Percentiles rank a stretch among this genome's conserved stretches.
phyloP scores from a whole-genome alignment of 805 yeast species.

The Monosporozyma servazzii region DNA sequence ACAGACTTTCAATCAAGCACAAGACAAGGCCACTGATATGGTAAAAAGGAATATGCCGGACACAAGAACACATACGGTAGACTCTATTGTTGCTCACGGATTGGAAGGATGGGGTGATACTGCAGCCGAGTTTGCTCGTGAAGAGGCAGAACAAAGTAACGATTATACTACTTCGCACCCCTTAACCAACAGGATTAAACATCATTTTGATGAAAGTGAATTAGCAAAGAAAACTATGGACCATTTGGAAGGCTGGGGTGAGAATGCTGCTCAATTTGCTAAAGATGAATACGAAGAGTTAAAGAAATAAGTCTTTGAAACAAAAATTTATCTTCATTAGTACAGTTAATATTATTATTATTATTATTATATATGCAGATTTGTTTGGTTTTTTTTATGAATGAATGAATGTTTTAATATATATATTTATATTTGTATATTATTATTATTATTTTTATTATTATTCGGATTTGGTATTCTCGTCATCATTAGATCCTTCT shows the following conservation, averaged over 20 bases:
- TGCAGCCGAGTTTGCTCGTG: conserved; percentile 33
- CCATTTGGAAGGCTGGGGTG: conserved; percentile 40
- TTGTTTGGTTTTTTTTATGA: not conserved
- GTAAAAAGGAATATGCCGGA: not conserved
- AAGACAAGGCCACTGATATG: not conserved
- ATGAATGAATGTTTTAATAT: not conserved
- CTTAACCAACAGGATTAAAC: not conserved
- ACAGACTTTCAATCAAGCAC: not conserved
- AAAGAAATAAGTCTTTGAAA: conserved; percentile 17
- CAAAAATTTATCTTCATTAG: not conserved
- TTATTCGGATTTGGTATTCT: not conserved
- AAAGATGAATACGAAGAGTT: conserved; percentile 34
- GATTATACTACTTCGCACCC: not conserved
- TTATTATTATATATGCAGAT: not conserved
- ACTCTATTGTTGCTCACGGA: conserved; percentile 30
- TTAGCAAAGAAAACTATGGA: conserved; percentile 30
- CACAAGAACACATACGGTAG: conserved; percentile 8
- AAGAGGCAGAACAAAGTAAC: conserved; percentile 25
- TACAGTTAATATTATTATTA: not conserved
- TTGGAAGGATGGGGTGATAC: conserved; percentile 41
- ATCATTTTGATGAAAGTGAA: conserved; percentile 9
- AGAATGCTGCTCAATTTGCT: conserved; percentile 35
- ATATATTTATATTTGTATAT: not conserved
- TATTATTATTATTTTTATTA: too few species aligned
- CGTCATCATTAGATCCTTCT: not conserved